Evolutionary conservation across 495 filamentous ascomycete genomes (phyloP).

Genomic region (Haplographium delicatum): DNA sequence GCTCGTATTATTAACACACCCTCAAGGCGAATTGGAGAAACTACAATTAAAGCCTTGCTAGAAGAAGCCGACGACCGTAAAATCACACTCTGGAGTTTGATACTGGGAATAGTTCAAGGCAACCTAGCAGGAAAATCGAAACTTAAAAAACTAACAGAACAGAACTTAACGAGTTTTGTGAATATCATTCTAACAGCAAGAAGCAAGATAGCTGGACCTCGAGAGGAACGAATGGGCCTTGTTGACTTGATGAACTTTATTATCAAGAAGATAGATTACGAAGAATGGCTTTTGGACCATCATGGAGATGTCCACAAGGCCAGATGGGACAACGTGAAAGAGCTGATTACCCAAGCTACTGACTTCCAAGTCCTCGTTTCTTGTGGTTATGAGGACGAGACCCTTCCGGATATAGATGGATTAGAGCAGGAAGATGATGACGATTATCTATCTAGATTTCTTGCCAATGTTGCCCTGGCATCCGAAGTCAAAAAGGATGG

Average conservation of each 20-base stretch:
- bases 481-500: constrained; percentile 65
- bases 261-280: constrained; percentile 65
- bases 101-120: constrained; percentile 67
- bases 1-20: constrained; percentile 84
- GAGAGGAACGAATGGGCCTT: constrained; percentile 43
- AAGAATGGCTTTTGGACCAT: constrained; percentile 62
- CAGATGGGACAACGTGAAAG: constrained; percentile 88
- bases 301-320: constrained; percentile 74
- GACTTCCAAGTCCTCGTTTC: constrained; percentile 53
- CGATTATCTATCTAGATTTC: constrained; percentile 70
- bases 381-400: constrained; percentile 48
- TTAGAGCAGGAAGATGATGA: constrained; percentile 63
- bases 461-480: constrained; percentile 85
- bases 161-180: constrained; percentile 55
- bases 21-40: constrained; percentile 73
- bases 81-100: constrained; percentile 67
- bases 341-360: constrained; percentile 71
- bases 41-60: constrained; percentile 65
- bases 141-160: constrained; percentile 61
- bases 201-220: constrained; percentile 50
- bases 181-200: constrained; percentile 56
- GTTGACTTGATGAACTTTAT: constrained; percentile 70
- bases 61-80: constrained; percentile 67
- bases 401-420: constrained; percentile 72
- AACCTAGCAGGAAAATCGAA: constrained; percentile 59